Conservation (phyloP, 1,284 basidiomycete species). For the Tylopilus sp. region DNA sequence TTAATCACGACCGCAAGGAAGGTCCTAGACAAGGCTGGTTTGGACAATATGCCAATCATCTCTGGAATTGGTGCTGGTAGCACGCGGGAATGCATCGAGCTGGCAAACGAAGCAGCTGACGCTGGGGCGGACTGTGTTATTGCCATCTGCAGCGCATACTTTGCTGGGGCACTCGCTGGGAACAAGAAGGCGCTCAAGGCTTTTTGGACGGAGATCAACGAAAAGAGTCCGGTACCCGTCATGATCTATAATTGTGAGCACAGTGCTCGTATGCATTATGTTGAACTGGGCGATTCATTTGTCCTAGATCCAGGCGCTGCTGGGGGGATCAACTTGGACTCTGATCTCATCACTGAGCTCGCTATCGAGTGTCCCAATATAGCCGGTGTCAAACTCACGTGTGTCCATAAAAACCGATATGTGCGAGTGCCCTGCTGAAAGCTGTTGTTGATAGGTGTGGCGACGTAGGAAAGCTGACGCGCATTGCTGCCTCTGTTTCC, state of each 20-base stretch:
- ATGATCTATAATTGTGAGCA: conserved; percentile 86
- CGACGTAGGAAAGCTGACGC: conserved; percentile 85
- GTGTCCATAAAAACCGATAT: conserved; percentile 30
- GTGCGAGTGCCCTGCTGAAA: conserved; percentile 1
- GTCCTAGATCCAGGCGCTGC: conserved; percentile 72
- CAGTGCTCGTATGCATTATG: neutral
- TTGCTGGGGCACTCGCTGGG: conserved; percentile 64
- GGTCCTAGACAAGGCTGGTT: conserved; percentile 65
- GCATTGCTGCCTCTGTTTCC: conserved; percentile 70
- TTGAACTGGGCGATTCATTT: conserved; percentile 1
- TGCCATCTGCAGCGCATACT: conserved; percentile 85
- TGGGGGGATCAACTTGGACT: conserved; percentile 83
- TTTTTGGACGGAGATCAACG: conserved; percentile 74
- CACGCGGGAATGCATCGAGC: conserved; percentile 75
- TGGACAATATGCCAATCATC: conserved; percentile 64
- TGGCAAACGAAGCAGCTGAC: conserved; percentile 69
- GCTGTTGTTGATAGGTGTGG: conserved; percentile 59
- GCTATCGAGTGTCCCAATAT: conserved; percentile 69
- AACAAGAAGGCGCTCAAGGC: conserved; percentile 69
- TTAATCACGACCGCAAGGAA: conserved; percentile 71
- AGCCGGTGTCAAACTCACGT: conserved; percentile 86
- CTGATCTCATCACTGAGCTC: conserved; percentile 78
- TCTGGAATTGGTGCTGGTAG: conserved; percentile 81
- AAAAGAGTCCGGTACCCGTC: conserved; percentile 79
- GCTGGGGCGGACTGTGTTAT: conserved; percentile 85